Evolutionary conservation across 371 early-diverging fungal species (phyloP).

Genomic region (Capillidium heterosporum): DNA sequence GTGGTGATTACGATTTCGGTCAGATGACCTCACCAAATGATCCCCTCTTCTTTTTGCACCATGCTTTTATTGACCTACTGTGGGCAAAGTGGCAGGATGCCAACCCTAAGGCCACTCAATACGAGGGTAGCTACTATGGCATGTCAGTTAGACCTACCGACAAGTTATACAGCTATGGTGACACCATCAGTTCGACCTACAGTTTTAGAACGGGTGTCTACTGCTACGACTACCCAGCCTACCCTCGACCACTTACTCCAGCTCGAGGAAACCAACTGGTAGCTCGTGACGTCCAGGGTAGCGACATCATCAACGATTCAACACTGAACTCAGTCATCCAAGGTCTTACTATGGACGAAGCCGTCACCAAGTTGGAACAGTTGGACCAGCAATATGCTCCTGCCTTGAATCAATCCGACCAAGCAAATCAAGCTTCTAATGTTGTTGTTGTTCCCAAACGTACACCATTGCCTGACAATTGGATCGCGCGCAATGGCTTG

Average conservation of each 20-base stretch:
- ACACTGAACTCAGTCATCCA: not conserved
- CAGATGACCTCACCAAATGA: not conserved
- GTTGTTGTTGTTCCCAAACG: not conserved
- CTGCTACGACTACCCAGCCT: not conserved
- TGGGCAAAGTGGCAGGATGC: conserved; percentile 3
- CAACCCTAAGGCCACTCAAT: not conserved
- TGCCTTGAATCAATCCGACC: not conserved
- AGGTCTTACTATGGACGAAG: not conserved
- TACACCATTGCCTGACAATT: not conserved
- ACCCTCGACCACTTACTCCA: not conserved
- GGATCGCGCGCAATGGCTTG: not conserved
- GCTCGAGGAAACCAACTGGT: not conserved
- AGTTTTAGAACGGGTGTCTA: not conserved
- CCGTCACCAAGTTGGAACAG: not conserved
- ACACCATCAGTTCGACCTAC: not conserved
- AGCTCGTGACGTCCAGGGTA: not conserved
- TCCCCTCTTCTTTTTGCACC: conserved; percentile 34
- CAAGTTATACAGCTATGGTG: not conserved
- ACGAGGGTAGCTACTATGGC: not conserved
- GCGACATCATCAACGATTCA: not conserved
- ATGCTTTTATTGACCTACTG: conserved; percentile 16
- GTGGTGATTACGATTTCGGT: not conserved
- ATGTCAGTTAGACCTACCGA: not conserved
- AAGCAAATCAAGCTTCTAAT: not conserved
- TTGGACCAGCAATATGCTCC: not conserved